Evolutionary conservation across 768 basidiomycete species (phyloP), one percentile per base, ranked within the genome.

Genomic region (Mycena amicta): DNA sequence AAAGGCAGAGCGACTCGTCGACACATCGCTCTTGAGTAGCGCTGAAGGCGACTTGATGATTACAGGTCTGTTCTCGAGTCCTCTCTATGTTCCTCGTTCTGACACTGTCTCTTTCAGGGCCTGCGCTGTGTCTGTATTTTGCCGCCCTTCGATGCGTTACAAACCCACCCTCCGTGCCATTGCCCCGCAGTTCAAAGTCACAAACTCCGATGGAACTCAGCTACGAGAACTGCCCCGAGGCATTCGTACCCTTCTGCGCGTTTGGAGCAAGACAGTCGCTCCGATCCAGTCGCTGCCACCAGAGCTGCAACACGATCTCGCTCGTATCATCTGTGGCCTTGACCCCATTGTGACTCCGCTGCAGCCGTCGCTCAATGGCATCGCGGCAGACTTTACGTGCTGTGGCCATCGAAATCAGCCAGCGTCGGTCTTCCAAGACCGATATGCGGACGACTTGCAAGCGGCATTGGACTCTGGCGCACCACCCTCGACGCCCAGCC

Each of bases 381-480:
- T 93, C 46, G 83, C 93, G 1, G 89, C 90, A 0, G 90, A 93
- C 69, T 72, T 95, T n/a, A 82, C 91, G 18, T n/a, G n/a, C n/a
- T n/a, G n/a, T n/a, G n/a, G 89, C 91, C 0, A 92, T 95, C 49
- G 93, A 94, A 67, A 93, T 95, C 61, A 88, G 89, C 55, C 91
- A 92, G 71, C 73, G 93, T 88, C 89, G 0, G 88, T 95, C 0
- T 95, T 95, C 72, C 93, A 95, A 70, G 85, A 91, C 61, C 77
- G 89, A 8, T 94, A 89, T 66, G 85, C 84, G 0, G 65, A 72
- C 1, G 93, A 91, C 69, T 71, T 95, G 2, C 91, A 94, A 68
- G 89, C 87, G 1, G 92, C 89, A 0, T 76, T 95, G 43, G 90
- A 93, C 64, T 81, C 86, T 0, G 87, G 89, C 2, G 69, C 66